Conservation (phyloP, 2,329 filamentous ascomycete genomes). For the Sclerotinia glacialis region DNA sequence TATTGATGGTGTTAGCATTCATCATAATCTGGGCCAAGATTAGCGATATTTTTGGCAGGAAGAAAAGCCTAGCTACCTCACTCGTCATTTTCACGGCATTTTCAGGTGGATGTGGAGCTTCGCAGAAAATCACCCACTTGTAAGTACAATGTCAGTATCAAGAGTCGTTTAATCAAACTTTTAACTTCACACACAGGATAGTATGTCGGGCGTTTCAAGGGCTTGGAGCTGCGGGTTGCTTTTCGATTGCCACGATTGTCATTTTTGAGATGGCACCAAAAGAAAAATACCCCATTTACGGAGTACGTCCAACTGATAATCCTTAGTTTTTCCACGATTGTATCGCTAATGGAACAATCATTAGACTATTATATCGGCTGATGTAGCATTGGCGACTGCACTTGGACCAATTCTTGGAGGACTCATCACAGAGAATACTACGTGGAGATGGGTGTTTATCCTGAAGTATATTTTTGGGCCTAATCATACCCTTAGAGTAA, state of each 20-base stretch:
- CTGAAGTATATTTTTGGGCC: conserved; percentile 36
- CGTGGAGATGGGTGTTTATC: conserved; percentile 15
- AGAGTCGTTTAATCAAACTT: background rate
- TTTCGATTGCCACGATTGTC: background rate
- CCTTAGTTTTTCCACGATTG: no score
- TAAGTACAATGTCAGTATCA: background rate
- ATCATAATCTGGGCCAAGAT: conserved; percentile 9
- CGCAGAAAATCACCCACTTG: background rate
- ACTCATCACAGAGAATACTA: background rate
- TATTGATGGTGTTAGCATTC: background rate
- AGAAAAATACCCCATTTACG: background rate
- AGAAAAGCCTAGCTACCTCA: background rate
- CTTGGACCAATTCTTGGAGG: conserved; percentile 35
- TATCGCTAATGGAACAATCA: no score
- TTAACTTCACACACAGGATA: background rate
- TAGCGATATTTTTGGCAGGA: background rate
- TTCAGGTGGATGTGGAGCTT: background rate
- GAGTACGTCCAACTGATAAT: background rate
- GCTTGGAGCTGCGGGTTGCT: background rate
- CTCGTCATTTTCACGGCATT: background rate
- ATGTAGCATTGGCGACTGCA: conserved; percentile 35
- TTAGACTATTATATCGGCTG: conserved; percentile 24
- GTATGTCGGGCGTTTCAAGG: background rate
- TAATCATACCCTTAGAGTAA: background rate
- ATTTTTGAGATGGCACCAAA: conserved; percentile 9